phyloP scores from a whole-genome alignment of 805 yeast species.

The Zygotorulaspora danielsina region DNA sequence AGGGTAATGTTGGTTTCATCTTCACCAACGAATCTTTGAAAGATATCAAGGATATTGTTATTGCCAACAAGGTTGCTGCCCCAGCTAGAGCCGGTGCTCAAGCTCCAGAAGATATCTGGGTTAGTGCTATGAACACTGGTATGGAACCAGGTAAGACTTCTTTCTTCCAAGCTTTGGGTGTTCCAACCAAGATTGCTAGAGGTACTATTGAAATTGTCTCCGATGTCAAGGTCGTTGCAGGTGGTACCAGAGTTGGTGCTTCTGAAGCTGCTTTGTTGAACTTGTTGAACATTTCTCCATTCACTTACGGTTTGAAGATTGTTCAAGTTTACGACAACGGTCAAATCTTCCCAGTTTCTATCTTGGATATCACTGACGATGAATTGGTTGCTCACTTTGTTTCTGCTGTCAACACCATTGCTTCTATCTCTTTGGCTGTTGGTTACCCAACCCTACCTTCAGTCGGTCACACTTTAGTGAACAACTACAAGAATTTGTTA shows the following conservation, averaged over 20 bases:
- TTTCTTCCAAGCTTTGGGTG: conserved; percentile 99
- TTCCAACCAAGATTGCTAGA: conserved; percentile 99
- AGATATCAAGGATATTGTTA: conserved; percentile 81
- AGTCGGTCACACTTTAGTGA: conserved; percentile 96
- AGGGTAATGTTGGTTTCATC: conserved; percentile 99
- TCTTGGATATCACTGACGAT: conserved; percentile 97
- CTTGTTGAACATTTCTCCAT: conserved; percentile 99
- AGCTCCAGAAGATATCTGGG: conserved; percentile 96
- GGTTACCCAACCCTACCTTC: conserved; percentile 99
- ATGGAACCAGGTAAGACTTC: conserved; percentile 99
- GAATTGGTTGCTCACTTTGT: conserved; percentile 91
- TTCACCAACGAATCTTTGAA: conserved; percentile 97
- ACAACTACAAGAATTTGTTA: conserved; percentile 98
- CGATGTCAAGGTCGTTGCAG: conserved; percentile 92
- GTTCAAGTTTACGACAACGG: conserved; percentile 98
- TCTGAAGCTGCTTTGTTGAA: conserved; percentile 98
- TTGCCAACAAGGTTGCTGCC: conserved; percentile 96
- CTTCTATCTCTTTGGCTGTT: conserved; percentile 94
- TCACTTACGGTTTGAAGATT: conserved; percentile 96
- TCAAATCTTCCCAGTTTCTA: conserved; percentile 93
- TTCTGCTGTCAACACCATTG: conserved; percentile 87
- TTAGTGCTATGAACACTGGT: conserved; percentile 99
- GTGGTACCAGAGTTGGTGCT: conserved; percentile 90
- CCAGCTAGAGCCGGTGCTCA: conserved; percentile 99
- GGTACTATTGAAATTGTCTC: conserved; percentile 99